Conservation (phyloP, 345 rosid genomes). For the Gossypium herbaceum region DNA sequence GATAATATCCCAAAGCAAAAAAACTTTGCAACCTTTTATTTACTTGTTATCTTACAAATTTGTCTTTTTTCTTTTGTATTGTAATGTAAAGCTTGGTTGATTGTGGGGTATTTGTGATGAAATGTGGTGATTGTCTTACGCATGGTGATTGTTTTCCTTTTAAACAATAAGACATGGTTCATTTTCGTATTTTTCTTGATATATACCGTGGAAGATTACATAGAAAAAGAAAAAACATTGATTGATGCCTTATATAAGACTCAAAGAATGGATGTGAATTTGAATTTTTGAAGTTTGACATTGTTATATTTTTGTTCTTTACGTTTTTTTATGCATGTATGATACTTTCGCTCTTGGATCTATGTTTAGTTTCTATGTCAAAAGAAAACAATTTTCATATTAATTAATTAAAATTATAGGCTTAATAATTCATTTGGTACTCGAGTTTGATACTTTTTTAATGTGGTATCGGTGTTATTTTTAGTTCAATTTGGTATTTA, state of each 20-base stretch:
- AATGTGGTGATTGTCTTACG: conserved; percentile 1
- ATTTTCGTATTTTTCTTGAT: background rate
- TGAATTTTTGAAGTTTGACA: no score
- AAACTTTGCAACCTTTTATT: background rate
- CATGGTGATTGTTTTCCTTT: background rate
- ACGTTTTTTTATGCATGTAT: no score
- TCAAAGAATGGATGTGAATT: no score
- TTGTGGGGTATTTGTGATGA: conserved; percentile 13
- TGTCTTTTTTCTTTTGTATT: background rate
- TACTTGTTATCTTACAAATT: background rate
- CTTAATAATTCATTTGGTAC: no score
- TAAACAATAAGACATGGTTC: background rate
- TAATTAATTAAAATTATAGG: no score
- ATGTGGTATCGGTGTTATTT: no score
- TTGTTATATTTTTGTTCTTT: no score
- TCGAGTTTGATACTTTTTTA: no score
- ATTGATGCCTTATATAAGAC: background rate
- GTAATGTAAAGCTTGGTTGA: background rate
- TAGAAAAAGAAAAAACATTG: background rate
- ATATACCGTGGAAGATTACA: background rate
- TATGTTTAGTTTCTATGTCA: no score
- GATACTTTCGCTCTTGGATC: no score
- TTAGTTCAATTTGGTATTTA: no score
- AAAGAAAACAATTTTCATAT: no score
- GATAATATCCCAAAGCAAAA: background rate